Percentiles rank a stretch among this genome's conserved stretches.
Evolutionary conservation across 352 stramenopile genomes (phyloP).

Genomic region (Phytophthora macrochlamydospora): DNA sequence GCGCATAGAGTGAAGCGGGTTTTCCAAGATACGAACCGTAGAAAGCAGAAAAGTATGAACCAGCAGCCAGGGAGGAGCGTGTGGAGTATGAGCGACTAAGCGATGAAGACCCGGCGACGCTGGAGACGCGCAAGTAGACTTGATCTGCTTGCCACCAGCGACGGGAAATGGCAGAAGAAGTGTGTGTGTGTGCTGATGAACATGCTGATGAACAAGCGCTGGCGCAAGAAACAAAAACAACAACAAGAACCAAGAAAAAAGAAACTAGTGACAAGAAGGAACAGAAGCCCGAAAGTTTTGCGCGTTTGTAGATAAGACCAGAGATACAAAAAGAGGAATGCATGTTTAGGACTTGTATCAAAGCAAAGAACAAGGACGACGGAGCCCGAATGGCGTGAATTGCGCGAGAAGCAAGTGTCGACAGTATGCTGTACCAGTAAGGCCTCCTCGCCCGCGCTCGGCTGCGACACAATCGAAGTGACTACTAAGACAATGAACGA

Average conservation of each 20-base stretch:
- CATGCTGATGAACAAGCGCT: constrained; percentile 1
- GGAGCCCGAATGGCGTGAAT: constrained; percentile 17
- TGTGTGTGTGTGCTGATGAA: constrained; percentile 28
- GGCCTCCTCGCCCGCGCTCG: constrained; percentile 29
- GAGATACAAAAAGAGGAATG: constrained; percentile 50
- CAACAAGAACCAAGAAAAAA: constrained; percentile 29
- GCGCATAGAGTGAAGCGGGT: constrained; percentile 33
- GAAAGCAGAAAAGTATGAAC: constrained; percentile 34
- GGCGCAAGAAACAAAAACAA: constrained; percentile 18
- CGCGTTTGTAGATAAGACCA: constrained; percentile 70
- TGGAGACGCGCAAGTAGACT: constrained; percentile 28
- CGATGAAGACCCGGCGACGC: constrained; percentile 21
- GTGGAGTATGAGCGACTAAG: constrained; percentile 32
- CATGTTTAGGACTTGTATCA: constrained; percentile 63
- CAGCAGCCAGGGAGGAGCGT: constrained; percentile 32
- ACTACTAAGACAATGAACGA: constrained; percentile 34
- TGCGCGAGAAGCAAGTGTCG: constrained; percentile 29
- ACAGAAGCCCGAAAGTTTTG: constrained; percentile 49
- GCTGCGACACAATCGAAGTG: constrained; percentile 29
- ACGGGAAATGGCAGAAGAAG: constrained; percentile 6
- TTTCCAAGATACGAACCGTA: constrained; percentile 1
- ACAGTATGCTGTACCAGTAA: constrained; percentile 81
- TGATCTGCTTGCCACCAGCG: constrained; percentile 5
- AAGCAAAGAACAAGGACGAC: constrained; percentile 45
- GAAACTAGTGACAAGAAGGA: too few relatives aligned